Conservation (phyloP, 2,329 filamentous ascomycete genomes). For the Stemphylium lycopersici region DNA sequence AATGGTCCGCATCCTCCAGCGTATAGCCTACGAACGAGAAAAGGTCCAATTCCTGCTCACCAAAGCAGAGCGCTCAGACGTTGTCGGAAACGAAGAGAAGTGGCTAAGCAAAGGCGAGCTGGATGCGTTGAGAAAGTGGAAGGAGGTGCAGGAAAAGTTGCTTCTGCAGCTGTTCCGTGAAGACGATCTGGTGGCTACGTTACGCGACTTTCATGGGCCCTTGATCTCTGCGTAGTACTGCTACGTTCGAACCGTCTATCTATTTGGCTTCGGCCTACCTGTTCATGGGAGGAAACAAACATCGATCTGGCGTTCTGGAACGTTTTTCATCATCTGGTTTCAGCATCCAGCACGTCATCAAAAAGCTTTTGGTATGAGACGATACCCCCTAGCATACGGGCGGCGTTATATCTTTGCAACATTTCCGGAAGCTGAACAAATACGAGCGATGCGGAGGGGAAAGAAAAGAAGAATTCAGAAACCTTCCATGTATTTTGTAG, state of each 20-base stretch:
- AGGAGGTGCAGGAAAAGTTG: conserved; percentile 70
- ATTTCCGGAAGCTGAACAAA: neutral
- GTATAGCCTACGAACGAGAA: conserved; percentile 75
- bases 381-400: conserved; percentile 21
- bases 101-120: conserved; percentile 78
- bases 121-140: conserved; percentile 69
- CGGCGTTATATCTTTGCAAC: conserved; percentile 1
- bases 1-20: conserved; percentile 84
- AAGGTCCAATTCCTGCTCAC: conserved; percentile 75
- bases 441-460: too few relatives aligned
- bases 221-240: conserved; percentile 28
- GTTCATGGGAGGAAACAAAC: neutral
- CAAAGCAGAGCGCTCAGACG: conserved; percentile 84
- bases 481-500: neutral
- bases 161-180: conserved; percentile 78
- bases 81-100: conserved; percentile 81
- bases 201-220: conserved; percentile 67
- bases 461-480: too few relatives aligned
- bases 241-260: neutral
- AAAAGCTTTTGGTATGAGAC: conserved; percentile 16
- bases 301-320: conserved; percentile 2
- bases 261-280: neutral
- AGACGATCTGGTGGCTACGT: conserved; percentile 82
- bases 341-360: neutral
- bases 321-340: neutral